Percentiles rank a stretch among this genome's conserved stretches.
Evolutionary conservation across 768 basidiomycete genomes (phyloP).

Genomic region (Inosperma sp.): DNA sequence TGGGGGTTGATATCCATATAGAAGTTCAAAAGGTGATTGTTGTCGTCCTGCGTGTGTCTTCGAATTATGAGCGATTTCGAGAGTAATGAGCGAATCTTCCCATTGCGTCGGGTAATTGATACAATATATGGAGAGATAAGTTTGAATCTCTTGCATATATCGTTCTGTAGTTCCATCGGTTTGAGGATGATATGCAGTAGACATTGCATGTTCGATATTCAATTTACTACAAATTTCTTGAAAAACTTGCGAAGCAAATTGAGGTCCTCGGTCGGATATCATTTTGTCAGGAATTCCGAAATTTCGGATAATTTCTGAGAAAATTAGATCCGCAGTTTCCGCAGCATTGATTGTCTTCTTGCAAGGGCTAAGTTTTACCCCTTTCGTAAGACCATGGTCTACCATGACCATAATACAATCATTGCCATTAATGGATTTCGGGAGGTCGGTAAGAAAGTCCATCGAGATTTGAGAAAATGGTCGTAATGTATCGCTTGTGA

Average conservation of each 20-base stretch:
- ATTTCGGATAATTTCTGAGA: conserved; percentile 18
- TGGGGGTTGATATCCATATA: conserved; percentile 10
- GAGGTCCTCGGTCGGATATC: conserved; percentile 18
- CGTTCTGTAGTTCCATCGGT: conserved; percentile 21
- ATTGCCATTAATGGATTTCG: background rate
- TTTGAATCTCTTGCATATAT: conserved; percentile 22
- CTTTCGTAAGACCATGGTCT: conserved; percentile 23
- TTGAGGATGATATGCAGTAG: conserved; percentile 15
- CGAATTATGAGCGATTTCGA: conserved; percentile 20
- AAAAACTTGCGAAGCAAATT: conserved; percentile 13
- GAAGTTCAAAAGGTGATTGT: conserved; percentile 22
- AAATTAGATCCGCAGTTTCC: conserved; percentile 9
- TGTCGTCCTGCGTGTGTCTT: conserved; percentile 10
- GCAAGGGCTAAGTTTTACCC: conserved; percentile 15
- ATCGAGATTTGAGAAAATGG: conserved; percentile 13
- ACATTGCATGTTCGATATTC: conserved; percentile 9
- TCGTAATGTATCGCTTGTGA: background rate
- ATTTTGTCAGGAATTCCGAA: conserved; percentile 23
- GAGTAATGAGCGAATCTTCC: background rate
- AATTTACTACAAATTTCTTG: conserved; percentile 15
- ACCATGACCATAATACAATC: conserved; percentile 16
- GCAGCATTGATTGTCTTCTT: conserved; percentile 8
- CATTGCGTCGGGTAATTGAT: conserved; percentile 15
- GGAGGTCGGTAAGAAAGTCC: conserved; percentile 15
- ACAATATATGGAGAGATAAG: conserved; percentile 18